Conservation (phyloP, 495 filamentous ascomycete species). For the Ramalina peruviana region DNA sequence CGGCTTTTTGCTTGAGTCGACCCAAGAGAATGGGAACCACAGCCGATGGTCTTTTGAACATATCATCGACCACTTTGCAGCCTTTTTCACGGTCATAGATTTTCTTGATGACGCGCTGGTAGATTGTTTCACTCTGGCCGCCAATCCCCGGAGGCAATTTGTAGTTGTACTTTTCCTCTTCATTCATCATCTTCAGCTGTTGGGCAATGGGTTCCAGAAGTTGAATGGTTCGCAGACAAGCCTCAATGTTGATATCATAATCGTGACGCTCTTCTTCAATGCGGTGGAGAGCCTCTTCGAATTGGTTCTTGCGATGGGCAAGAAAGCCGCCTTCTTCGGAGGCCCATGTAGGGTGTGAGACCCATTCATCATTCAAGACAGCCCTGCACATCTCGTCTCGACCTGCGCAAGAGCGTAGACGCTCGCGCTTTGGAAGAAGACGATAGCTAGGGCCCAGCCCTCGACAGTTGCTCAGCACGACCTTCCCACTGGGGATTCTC, state of each 20-base stretch:
- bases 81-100: conserved; percentile 85
- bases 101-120: conserved; percentile 93
- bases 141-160: conserved; percentile 70
- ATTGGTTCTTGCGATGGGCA: conserved; percentile 89
- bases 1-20: conserved; percentile 81
- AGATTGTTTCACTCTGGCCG: conserved; percentile 88
- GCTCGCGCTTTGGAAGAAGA: conserved; percentile 75
- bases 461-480: conserved; percentile 85
- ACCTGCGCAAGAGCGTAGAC: conserved; percentile 76
- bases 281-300: conserved; percentile 82
- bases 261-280: conserved; percentile 98
- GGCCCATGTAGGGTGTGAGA: conserved; percentile 96
- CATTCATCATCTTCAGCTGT: conserved; percentile 61
- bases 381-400: conserved; percentile 83
- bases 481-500: conserved; percentile 53
- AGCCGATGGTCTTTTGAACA: conserved; percentile 66
- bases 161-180: conserved; percentile 56
- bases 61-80: conserved; percentile 61
- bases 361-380: conserved; percentile 96
- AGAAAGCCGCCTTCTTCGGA: conserved; percentile 98
- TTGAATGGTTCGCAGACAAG: conserved; percentile 82
- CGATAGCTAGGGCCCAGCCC: conserved; percentile 90
- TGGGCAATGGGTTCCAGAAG: conserved; percentile 87
- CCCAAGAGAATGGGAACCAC: conserved; percentile 78
- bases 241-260: conserved; percentile 96